Conservation (phyloP, 192 early-diverging fungal species). For the Entomortierella lignicola region DNA sequence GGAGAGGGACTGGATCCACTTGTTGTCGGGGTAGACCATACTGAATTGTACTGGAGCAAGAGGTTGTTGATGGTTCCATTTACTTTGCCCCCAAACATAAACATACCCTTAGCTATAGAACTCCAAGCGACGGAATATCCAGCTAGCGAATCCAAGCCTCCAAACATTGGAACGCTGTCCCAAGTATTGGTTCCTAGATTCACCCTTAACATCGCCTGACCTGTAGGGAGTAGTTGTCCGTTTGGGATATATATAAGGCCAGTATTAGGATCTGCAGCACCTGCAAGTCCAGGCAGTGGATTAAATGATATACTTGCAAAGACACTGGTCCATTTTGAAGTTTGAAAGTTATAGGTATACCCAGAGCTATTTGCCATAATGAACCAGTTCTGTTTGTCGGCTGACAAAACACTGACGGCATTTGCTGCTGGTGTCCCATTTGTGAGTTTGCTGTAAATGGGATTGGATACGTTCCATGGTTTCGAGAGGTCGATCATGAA, state of each 20-base stretch:
- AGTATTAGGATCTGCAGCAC: not conserved
- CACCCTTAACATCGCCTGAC: not conserved
- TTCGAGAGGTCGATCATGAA: slow-evolving; percentile 4
- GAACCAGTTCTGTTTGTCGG: slow-evolving; percentile 1
- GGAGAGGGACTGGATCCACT: not conserved
- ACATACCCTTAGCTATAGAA: no score
- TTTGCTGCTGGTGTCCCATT: not conserved
- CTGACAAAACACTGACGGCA: not conserved
- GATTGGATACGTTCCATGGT: not conserved
- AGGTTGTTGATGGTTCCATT: not conserved
- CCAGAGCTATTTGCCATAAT: not conserved
- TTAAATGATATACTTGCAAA: no score
- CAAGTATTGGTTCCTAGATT: no score
- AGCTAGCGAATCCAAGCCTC: no score
- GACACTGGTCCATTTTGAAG: not conserved
- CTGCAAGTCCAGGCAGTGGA: not conserved
- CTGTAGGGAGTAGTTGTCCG: not conserved
- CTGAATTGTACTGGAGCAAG: not conserved
- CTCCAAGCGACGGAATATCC: no score
- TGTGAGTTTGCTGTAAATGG: not conserved
- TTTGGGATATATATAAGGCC: not conserved
- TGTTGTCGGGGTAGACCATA: not conserved
- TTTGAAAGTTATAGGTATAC: not conserved
- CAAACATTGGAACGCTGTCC: no score
- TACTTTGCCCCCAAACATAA: no score